Conservation (phyloP, 495 filamentous ascomycete species). For the Lophiostoma macrostomum region DNA sequence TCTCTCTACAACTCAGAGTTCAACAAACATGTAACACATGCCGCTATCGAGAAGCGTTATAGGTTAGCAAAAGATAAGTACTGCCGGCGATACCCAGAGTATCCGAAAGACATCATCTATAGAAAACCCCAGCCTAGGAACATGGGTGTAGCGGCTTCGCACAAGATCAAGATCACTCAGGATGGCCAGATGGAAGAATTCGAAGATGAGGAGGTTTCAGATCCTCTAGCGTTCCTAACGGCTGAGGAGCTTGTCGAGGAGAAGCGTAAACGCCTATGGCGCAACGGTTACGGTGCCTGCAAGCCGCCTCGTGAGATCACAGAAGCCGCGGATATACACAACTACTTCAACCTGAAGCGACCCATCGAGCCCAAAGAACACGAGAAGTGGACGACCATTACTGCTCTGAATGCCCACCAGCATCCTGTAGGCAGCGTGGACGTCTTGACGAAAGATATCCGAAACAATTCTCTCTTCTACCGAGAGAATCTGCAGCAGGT, state of each 20-base stretch:
- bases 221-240: too few species aligned
- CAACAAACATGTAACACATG: background rate
- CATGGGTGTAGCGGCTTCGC: background rate
- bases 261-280: too few species aligned
- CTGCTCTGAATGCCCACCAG: background rate
- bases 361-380: background rate
- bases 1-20: background rate
- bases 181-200: too few species aligned
- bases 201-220: too few species aligned
- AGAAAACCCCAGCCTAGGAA: background rate
- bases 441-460: background rate
- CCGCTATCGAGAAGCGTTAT: slow-evolving; percentile 13
- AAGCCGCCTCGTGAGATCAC: background rate
- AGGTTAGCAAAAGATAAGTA: background rate
- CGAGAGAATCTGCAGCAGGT: background rate
- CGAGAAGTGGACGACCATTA: background rate
- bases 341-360: background rate
- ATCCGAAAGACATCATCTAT: slow-evolving; percentile 5
- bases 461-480: background rate
- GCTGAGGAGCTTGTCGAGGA: background rate
- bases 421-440: background rate
- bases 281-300: too few species aligned
- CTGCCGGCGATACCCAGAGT: background rate
- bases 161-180: too few species aligned
- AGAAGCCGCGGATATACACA: background rate